Evolutionary conservation across 108 stramenopile species (phyloP), one percentile per base, ranked within the genome.

Genomic region (Skeletonema costatum): DNA sequence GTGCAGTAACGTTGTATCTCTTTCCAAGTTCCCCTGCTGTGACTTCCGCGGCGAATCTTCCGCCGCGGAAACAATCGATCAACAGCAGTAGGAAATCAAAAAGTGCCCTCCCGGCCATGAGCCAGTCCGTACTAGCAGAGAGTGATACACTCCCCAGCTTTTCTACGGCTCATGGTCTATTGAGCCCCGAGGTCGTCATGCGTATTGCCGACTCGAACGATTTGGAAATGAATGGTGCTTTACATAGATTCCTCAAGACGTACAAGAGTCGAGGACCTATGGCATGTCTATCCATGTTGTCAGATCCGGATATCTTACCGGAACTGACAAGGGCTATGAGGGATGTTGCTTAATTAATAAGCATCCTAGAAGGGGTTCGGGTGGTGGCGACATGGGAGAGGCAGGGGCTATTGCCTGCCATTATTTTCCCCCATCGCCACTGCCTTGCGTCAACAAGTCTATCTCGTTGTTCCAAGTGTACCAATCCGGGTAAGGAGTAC

Each of bases 301-400:
- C 87, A 16, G 91, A 94, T 74, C 88, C 90, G 6, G 76, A 83
- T 14, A 69, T 94, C 5, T 71, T 94, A 4, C 93, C 93, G 5
- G 87, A 92, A 63, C 65, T 94, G 32, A 94, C 93, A n/a, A 66
- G 75, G 56, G 93, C 93, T 5, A 92, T 94, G 91, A 74, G 93
- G 66, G 91, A 94, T 14, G 82, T 89, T 64, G 80, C 73, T 12
- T 56, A 25, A 25, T 8, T 9, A 2, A 25, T 9, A 2, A 25
- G 25, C 53, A 56, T 16, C 6, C 53, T 9, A 25, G 4, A 50
- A n/a, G 53, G 44, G 44, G 44, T 46, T 46, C 44, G 44, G 44
- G 44, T n/a, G 1, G 44, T 2, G 44, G 44, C 0, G 44, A n/a
- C 11, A 16, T 11, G 44, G 16, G 16, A n/a, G 16, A n/a, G 44